Conservation (phyloP, 2,329 filamentous ascomycete species). For the Thermochaetoides dissita region DNA sequence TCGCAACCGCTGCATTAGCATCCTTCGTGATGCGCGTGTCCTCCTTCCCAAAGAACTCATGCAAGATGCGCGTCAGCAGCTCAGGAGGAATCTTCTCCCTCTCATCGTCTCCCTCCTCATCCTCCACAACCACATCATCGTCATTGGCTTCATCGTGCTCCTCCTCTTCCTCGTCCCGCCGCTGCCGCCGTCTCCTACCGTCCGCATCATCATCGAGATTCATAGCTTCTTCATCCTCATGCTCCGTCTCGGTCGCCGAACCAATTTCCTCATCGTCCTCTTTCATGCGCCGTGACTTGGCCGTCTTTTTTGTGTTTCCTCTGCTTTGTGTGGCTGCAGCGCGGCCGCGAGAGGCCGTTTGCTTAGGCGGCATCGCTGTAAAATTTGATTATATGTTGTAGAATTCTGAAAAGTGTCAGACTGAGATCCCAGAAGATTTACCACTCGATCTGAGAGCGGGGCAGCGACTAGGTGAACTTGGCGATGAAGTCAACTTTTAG, state of each 20-base stretch:
- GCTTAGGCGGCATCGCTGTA: no score
- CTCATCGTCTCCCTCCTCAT: slow-evolving; percentile 13
- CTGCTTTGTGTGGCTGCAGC: no score
- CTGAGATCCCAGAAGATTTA: no score
- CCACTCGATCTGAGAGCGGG: no score
- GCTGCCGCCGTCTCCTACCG: not conserved
- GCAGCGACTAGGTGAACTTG: no score
- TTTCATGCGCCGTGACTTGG: no score
- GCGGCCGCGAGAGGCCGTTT: no score
- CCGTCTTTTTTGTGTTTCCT: no score
- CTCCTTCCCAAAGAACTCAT: slow-evolving; percentile 63
- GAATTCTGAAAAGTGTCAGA: no score
- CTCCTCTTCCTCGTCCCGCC: slow-evolving; percentile 8
- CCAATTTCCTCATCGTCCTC: not conserved
- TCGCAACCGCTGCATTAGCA: slow-evolving; percentile 61
- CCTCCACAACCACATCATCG: slow-evolving; percentile 12
- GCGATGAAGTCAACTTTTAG: no score
- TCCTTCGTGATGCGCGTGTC: slow-evolving; percentile 62
- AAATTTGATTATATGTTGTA: no score
- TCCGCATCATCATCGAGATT: not conserved
- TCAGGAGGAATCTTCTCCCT: slow-evolving; percentile 51
- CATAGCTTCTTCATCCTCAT: not conserved
- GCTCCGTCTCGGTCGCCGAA: not conserved
- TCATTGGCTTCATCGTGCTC: slow-evolving; percentile 10
- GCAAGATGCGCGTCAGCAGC: slow-evolving; percentile 61